Base-by-base conservation (phyloP, 768 basidiomycete species). In the Tylopilus subfusipes region DNA sequence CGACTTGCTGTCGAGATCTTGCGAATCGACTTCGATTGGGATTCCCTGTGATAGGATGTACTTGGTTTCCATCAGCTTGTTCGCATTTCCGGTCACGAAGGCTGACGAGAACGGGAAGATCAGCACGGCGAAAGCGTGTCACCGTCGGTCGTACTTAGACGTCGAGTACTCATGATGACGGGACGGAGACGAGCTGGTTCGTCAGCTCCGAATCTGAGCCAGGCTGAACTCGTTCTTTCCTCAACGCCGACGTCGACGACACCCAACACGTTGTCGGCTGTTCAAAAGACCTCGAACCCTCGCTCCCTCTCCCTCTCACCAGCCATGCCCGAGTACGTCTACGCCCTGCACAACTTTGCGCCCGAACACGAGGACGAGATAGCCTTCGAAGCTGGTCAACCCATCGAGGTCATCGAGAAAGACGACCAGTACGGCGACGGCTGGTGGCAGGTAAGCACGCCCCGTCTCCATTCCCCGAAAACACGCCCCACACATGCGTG, bases 281-380 rank as follows among this genome's bases (percentile, higher is more conserved):
- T 46, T 43, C 46, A 29, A 54, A 55, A 52, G 52, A 18, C 21
- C 52, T 33, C 52, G 25, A 22, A n/a, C n/a, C n/a, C n/a, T n/a
- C n/a, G n/a, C n/a, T n/a, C n/a, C n/a, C n/a, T 40, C 12, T 55
- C 34, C 6, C 38, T 33, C 53, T 27, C 7, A 16, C 16, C 9
- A 9, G 66, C 51, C 40, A 91, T 91, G 90, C 77, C 82, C 19
- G 85, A 90, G 63, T 90, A 88, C 75, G 91, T 94, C 49, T 93
- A 90, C 63, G 93, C 89, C 1, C 75, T 92, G 14, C 92, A 96
- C 68, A 86, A 88, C 63, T 98, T 98, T 62, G 63, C 73, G 5
- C 95, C 97, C 4, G 94, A 99, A 75, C 84, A 98, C 71, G 90
- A 90, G 48, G 97, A 99, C 71, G 97, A 99, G 73, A 81, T 98